A percentile compares a stretch with the other conserved stretches of the same genome.
These are phyloP conservation scores for Fonsecaea multimorphosa DNA, from an alignment of 2,329 filamentous ascomycete species.

Conservation along the genomic window DNA sequence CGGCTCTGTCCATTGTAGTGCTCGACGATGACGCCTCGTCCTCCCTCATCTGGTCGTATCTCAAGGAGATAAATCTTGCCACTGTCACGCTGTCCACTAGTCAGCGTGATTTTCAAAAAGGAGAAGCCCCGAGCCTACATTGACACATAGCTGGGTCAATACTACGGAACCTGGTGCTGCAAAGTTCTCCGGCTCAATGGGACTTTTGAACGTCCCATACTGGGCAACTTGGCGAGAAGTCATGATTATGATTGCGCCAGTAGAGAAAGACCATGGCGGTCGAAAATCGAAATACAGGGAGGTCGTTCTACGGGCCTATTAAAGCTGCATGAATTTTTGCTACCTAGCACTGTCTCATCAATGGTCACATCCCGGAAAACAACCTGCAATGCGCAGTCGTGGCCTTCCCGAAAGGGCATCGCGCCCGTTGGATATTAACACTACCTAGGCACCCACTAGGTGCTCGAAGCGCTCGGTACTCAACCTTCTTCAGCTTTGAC, in stretches of 20 bases:
- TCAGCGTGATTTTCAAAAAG: neutral
- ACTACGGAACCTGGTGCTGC: conserved; percentile 44
- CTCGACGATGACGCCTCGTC: conserved; percentile 55
- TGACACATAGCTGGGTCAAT: conserved; percentile 44
- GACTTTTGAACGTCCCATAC: conserved; percentile 50
- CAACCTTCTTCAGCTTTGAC: neutral
- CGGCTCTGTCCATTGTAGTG: conserved; percentile 43
- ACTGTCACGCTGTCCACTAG: conserved; percentile 33
- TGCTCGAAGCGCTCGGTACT: neutral
- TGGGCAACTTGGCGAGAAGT: neutral
- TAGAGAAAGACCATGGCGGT: neutral
- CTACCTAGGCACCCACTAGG: too few species aligned
- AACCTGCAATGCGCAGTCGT: neutral
- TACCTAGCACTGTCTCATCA: neutral
- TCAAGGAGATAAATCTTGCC: conserved; percentile 47
- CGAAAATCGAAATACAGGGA: neutral
- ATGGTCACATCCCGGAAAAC: conserved; percentile 1
- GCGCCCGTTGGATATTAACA: neutral
- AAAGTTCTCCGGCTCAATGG: conserved; percentile 45
- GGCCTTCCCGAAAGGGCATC: neutral
- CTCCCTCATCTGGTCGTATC: conserved; percentile 47
- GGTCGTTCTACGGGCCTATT: neutral
- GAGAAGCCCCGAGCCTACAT: conserved; percentile 34
- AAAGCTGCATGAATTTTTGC: neutral
- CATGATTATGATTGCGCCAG: conserved; percentile 31